Evolutionary conservation across 202 grass and related monocot genomes (phyloP), one percentile per base, ranked within the genome.

Genomic region (Musa balbisiana): DNA sequence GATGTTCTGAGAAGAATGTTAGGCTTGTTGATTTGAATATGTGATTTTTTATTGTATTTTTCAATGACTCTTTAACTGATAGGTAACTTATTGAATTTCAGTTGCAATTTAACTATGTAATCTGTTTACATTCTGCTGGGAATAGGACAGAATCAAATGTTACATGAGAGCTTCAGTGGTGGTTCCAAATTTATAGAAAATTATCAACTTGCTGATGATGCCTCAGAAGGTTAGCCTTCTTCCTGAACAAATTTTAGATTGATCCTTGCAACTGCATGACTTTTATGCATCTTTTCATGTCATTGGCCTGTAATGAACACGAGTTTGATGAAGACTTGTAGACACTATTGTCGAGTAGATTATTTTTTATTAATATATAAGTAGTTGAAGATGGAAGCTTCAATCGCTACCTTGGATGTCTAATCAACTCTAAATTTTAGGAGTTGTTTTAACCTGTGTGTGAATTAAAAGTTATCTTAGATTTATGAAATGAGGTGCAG

Each of bases 101-200:
- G 10, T 64, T 17, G 8, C 16, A 27, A 65, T 51, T 70, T 10
- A 70, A 43, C 43, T 17, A 67, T 67, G 65, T 43, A 67, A 51
- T 11, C 19, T 51, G 13, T 51, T 70, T 51, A 33, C 9, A 16
- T 12, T 67, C 49, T 20, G 10, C 3, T 70, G 33, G 33, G 72
- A 72, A 80, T 83, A 83, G 80, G 71, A 86, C 85, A 98, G 91
- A 76, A 84, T 72, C 87, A 82, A 81, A 83, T 89, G 76, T 52
- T 76, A 55, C 76, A 72, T 16, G 85, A 75, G 66, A 80, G 66
- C 75, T 64, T 81, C 22, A 60, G 70, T 80, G 9, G 55, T 49
- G 16, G n/a, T 82, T 84, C 14, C 2, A 79, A 84, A 63, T 77
- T 73, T 73, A 20, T 55, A 60, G 51, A 52, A 9, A 25, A 60